These are phyloP conservation scores for Globisporangium takayamanum DNA, from an alignment of 352 stramenopile genomes.

Conservation along the genomic window DNA sequence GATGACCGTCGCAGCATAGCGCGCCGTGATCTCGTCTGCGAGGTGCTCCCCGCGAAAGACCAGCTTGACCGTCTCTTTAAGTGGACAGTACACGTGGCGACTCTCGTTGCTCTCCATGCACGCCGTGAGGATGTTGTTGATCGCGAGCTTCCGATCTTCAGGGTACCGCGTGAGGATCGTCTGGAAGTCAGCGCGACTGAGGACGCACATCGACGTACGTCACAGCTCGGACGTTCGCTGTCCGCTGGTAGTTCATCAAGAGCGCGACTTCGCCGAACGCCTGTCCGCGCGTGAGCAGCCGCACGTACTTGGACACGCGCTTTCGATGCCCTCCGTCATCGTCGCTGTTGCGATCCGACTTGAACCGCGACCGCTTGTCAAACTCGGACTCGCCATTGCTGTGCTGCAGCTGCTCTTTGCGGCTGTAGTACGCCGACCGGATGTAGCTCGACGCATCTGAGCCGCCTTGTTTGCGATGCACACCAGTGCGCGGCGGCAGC, in stretches of 20 bases:
- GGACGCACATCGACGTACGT: constrained; percentile 21
- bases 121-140: constrained; percentile 16
- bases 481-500: too few relatives aligned
- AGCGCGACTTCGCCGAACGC: constrained; percentile 29
- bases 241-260: constrained; percentile 20
- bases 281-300: constrained; percentile 12
- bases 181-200: constrained; percentile 11
- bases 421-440: too few relatives aligned
- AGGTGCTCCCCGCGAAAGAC: too few relatives aligned
- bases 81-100: too few relatives aligned
- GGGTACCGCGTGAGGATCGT: constrained; percentile 10
- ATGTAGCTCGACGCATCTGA: too few relatives aligned
- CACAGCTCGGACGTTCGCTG: constrained; percentile 12
- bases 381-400: too few relatives aligned
- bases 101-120: constrained; percentile 13
- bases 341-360: not conserved
- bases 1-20: not conserved
- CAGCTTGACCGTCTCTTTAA: too few relatives aligned
- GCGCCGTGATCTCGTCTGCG: not conserved
- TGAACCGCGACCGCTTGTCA: not conserved
- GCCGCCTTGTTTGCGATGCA: too few relatives aligned
- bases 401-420: too few relatives aligned
- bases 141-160: constrained; percentile 8
- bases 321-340: not conserved
- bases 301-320: not conserved